Percentiles rank a stretch among this genome's conserved stretches.
phyloP scores from a whole-genome alignment of 495 filamentous ascomycete species.

The Penicillium antarcticum region DNA sequence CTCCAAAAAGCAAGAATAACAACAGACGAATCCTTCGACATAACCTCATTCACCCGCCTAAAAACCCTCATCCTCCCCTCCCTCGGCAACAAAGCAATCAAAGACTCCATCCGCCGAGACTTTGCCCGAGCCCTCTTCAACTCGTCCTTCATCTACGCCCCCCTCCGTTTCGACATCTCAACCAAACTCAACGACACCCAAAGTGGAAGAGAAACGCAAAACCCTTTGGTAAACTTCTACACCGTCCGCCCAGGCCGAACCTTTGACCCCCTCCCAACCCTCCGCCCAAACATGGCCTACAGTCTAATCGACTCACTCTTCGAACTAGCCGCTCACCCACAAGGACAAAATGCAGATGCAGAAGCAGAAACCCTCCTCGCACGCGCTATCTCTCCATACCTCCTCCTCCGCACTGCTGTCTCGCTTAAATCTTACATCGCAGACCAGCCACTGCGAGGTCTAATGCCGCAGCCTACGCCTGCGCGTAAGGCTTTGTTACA shows the following conservation, averaged over 20 bases:
- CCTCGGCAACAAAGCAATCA: constrained; percentile 61
- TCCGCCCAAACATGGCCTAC: constrained; percentile 71
- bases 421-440: constrained; percentile 79
- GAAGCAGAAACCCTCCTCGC: constrained; percentile 54
- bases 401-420: constrained; percentile 78
- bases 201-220: constrained; percentile 11
- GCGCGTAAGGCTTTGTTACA: constrained; percentile 77
- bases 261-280: constrained; percentile 59
- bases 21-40: constrained; percentile 70
- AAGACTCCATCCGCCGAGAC: constrained; percentile 61
- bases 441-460: constrained; percentile 86
- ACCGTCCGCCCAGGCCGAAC: constrained; percentile 66
- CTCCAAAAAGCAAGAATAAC: constrained; percentile 26
- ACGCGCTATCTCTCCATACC: constrained; percentile 72
- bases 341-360: constrained; percentile 14
- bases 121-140: constrained; percentile 78
- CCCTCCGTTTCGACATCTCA: constrained; percentile 61
- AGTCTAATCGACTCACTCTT: constrained; percentile 79
- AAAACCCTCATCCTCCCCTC: constrained; percentile 69
- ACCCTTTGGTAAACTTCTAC: constrained; percentile 61
- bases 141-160: constrained; percentile 75
- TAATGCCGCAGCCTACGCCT: constrained; percentile 85
- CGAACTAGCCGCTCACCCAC: constrained; percentile 57
- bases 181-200: constrained; percentile 32
- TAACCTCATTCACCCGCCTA: constrained; percentile 65